Evolutionary conservation across 495 filamentous ascomycete species (phyloP), one percentile per base, ranked within the genome.

Genomic region (Penicillium dipodomyicola): DNA sequence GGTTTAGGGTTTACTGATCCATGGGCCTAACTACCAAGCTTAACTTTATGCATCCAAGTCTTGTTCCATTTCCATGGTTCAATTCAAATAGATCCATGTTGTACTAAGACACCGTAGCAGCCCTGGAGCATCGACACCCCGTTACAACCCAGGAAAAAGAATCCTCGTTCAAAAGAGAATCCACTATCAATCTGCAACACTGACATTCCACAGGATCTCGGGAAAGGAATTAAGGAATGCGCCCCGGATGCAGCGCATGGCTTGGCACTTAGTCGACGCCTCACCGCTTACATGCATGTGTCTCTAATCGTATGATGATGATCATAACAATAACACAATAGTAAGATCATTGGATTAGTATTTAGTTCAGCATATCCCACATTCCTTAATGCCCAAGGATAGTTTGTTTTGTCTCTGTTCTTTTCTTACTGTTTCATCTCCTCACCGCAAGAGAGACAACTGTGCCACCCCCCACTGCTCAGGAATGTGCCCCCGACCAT

Each of bases 401-500:
- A 5, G 8, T 30, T 51, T 51, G 49, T 51, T 43, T 42, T 52
- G 50, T 54, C 17, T 37, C 12, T 35, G n/a, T 19, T 45, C 11
- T 17, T 19, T n/a, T n/a, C 10, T 44, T 42, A 27, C n/a, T 45
- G 41, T 47, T 54, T 46, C 41, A 54, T 14, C 52, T 54, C 52
- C 52, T 54, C 52, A 54, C 52, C 52, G 52, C 52, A 54, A 45
- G 40, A 54, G n/a, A 54, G 20, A 54, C 32, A 37, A 46, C 14
- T 29, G 49, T 39, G 35, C 42, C 41, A 37, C 29, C 52, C 52
- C 52, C 52, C 52, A 39, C 52, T 54, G 42, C 52, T 27, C 20
- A 46, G 52, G 52, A 54, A 54, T 54, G 50, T 15, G 48, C 32
- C 48, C 48, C 23, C 42, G 37, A 20, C 61, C 61, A 63, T 63